Conservation (phyloP, 176 grass and related monocot genomes). For the Saccharum spontaneum region DNA sequence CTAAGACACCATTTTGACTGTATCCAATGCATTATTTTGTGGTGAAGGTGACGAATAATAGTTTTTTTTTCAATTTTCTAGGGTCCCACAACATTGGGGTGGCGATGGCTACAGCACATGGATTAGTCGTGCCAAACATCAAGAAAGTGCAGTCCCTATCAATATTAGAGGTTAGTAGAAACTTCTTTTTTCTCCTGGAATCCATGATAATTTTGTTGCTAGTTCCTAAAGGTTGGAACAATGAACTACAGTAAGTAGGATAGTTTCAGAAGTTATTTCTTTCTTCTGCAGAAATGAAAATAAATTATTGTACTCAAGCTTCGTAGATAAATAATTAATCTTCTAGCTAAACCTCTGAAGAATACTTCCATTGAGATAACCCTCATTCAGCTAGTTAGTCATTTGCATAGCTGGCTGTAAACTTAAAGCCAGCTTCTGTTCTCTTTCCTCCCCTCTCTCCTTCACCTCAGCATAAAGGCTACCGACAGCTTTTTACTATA, state of each 20-base stretch:
- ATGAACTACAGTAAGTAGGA: neutral
- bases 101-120: constrained; percentile 87
- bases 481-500: no score
- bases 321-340: neutral
- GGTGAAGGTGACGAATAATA: constrained; percentile 15
- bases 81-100: constrained; percentile 94
- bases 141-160: constrained; percentile 93
- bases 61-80: constrained; percentile 32
- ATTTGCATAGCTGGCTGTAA: neutral
- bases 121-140: constrained; percentile 91
- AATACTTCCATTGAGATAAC: neutral
- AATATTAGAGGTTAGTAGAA: constrained; percentile 74
- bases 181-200: neutral
- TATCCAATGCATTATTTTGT: neutral
- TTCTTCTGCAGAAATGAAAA: neutral
- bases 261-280: neutral
- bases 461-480: no score
- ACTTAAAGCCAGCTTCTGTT: no score
- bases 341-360: neutral
- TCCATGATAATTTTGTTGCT: constrained; percentile 22
- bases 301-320: neutral
- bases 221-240: neutral
- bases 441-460: no score
- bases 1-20: neutral
- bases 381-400: neutral